phyloP scores from a whole-genome alignment of 2,329 filamentous ascomycete species.

The Colletotrichum tropicale region DNA sequence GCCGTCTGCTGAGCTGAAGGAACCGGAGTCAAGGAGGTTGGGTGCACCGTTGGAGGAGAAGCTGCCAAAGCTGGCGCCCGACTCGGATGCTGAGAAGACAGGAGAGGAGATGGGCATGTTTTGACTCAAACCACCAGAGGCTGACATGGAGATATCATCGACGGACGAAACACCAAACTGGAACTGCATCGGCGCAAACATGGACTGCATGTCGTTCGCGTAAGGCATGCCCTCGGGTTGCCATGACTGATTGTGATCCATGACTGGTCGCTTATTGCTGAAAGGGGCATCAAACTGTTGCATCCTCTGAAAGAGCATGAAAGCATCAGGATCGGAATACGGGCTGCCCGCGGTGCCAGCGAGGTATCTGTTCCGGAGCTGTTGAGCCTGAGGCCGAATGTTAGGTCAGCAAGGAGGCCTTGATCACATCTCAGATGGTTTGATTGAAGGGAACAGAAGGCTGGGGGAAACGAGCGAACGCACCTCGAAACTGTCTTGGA shows the following conservation, averaged over 20 bases:
- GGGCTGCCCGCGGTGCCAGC: constrained; percentile 21
- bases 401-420: not conserved
- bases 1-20: constrained; percentile 2
- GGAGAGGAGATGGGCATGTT: constrained; percentile 1
- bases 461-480: not conserved
- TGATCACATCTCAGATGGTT: constrained; percentile 14
- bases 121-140: not conserved
- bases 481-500: constrained; percentile 22
- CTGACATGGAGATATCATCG: not conserved
- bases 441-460: not conserved
- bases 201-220: constrained; percentile 11
- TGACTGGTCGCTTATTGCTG: constrained; percentile 6
- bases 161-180: not conserved
- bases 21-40: constrained; percentile 4
- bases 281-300: constrained; percentile 3
- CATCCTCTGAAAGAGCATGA: constrained; percentile 2
- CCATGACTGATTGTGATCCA: constrained; percentile 1
- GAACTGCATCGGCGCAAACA: constrained; percentile 15
- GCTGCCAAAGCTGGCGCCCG: constrained; percentile 10
- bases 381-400: constrained; percentile 6
- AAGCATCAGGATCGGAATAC: constrained; percentile 11
- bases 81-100: not conserved
- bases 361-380: constrained; percentile 21
- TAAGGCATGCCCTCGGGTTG: not conserved
- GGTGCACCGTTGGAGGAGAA: constrained; percentile 15